These are phyloP conservation scores for Hsuehochloa calcarea DNA, from an alignment of 176 grass and related monocot genomes.

Conservation along the genomic window DNA sequence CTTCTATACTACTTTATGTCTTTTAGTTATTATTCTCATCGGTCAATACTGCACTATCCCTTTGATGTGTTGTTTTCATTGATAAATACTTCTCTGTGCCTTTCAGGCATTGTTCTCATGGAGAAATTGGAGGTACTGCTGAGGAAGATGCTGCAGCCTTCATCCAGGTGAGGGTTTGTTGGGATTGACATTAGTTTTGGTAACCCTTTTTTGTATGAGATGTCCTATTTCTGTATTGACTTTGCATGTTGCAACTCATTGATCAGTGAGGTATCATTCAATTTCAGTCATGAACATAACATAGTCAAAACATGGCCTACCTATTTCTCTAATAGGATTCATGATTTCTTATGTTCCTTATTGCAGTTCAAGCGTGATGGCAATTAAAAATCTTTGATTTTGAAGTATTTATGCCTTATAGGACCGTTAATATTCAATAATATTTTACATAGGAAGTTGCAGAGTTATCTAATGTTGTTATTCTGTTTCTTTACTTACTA, in stretches of 20 bases:
- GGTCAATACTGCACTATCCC: not conserved
- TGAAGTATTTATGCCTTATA: not conserved
- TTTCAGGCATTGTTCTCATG: conserved; percentile 86
- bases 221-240: not conserved
- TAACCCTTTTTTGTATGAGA: not conserved
- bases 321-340: not conserved
- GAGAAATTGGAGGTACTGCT: conserved; percentile 99
- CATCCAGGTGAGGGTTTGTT: conserved; percentile 62
- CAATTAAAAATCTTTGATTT: not conserved
- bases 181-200: not conserved
- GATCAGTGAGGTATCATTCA: not conserved
- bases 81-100: not conserved
- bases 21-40: conserved; percentile 16
- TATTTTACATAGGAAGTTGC: not conserved
- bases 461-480: not conserved
- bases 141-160: conserved; percentile 98
- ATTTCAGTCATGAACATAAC: not conserved
- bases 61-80: conserved; percentile 28
- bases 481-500: not conserved
- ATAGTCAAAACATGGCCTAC: not conserved
- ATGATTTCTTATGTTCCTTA: not conserved
- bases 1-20: not conserved
- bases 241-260: not conserved
- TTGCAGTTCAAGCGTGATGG: not conserved
- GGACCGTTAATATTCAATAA: not conserved